Evolutionary conservation across 2,329 filamentous ascomycete genomes (phyloP), one percentile per base, ranked within the genome.

Genomic region (Exserohilum rostratum): DNA sequence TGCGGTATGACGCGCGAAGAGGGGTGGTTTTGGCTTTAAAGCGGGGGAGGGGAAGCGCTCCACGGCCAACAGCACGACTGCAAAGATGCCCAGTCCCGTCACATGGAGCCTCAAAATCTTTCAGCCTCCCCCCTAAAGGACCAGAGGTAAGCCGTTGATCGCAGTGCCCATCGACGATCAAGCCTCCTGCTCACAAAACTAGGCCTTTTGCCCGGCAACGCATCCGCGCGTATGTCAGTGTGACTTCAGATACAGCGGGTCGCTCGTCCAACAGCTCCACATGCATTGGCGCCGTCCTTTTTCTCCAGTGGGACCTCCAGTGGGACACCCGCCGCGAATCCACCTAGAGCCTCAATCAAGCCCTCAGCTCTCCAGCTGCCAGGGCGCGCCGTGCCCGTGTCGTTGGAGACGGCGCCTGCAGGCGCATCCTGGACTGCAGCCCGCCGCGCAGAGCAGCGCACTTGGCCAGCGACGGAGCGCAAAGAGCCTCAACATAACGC

Each of bases 201-300:
- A 59, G 53, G 43, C 47, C 31, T 42, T 18, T 30, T 34, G 56
- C 44, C 35, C 53, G 53, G 57, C 40, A 50, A 18, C 42, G 46
- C 53, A 64, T 62, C 62, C 61, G 57, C 62, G 61, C 58, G 50
- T 58, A 49, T 53, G 58, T 55, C 60, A 60, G 52, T 57, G 58
- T 65, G 62, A 64, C 58, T 64, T 65, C 62, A 65, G 56, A 58
- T 64, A 60, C 42, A 60, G 62, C 62, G 62, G 62, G 62, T 47
- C 62, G 57, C 55, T 55, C 49, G 56, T 38, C 62, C 45, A 49
- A 52, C 50, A 55, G 54, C 46, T 59, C 60, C 61, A 62, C 59
- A 52, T 42, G n/a, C 43, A 18, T 34, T 31, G 39, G 35, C 52
- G 40, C 53, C 53, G 39, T 49, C 53, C 31, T 27, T 37, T 48